Evolutionary conservation across 441 rosid species (phyloP), one percentile per base, ranked within the genome.

Genomic region (Croton setiger): DNA sequence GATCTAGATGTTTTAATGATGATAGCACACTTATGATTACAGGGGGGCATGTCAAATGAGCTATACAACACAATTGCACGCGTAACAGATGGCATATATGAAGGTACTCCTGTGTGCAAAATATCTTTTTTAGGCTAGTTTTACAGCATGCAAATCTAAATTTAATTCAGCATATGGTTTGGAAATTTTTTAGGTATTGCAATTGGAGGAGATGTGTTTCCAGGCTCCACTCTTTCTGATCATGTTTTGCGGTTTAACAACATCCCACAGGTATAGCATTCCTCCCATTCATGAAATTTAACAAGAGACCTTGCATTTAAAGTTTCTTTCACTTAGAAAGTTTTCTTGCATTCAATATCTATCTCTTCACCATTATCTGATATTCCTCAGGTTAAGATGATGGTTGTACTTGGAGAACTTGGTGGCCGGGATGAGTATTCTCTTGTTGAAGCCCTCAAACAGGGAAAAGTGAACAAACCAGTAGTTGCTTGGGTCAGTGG

Each of bases 401-500:
- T 89, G 33, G 96, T 89, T 75, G 97, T 93, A 33, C 98, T 93
- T 60, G 98, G 96, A 59, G 98, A 93, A 74, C 96, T 93, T 72
- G 98, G 97, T 74, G 98, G 98, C 67, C 76, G 86, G 71, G 98
- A 93, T 78, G 98, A 93, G 69, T 91, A 89, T 77, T 93, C 96
- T 82, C 86, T 93, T 23, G 96, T 91, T 66, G 98, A 93, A 79
- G 98, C 98, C 65, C 74, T 93, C 76, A 93, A 89, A 77, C 86
- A 93, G 72, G 97, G 98, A 64, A 93, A 91, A 78, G 90, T 91
- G 72, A 88, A 66, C 74, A 93, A 91, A 77, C 98, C 97, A 41
- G 95, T 93, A 75, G 97, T 93, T 82, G 96, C 97, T 61, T 93
- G 97, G 96, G 98, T 91, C 82, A 93, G 98, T 55, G 95, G 97